phyloP scores from a whole-genome alignment of 441 rosid species.

The Lagerstroemia fauriei region DNA sequence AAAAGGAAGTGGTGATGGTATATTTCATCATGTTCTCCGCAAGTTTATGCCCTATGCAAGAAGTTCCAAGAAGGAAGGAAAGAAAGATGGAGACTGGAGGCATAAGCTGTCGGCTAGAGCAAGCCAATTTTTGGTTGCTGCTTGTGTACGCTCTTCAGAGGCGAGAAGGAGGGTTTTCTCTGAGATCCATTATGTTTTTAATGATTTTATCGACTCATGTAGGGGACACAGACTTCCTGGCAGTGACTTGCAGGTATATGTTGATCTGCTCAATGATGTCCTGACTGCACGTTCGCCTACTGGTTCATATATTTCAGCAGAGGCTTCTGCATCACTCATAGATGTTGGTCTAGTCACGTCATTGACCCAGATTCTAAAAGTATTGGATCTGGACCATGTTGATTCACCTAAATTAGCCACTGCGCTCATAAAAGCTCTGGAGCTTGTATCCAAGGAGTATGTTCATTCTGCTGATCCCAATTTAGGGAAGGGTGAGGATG shows the following conservation, averaged over 20 bases:
- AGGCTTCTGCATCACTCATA: slow-evolving; percentile 87
- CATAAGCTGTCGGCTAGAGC: slow-evolving; percentile 81
- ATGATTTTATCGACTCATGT: slow-evolving; percentile 63
- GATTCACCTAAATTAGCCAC: slow-evolving; percentile 87
- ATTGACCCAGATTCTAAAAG: slow-evolving; percentile 76
- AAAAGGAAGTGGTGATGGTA: slow-evolving; percentile 62
- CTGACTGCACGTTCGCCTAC: slow-evolving; percentile 82
- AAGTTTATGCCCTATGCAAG: slow-evolving; percentile 69
- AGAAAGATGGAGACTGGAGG: slow-evolving; percentile 86
- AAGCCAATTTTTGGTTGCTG: slow-evolving; percentile 82
- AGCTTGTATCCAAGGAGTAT: slow-evolving; percentile 92
- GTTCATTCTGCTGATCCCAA: slow-evolving; percentile 63
- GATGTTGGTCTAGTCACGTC: slow-evolving; percentile 89
- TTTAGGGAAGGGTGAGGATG: slow-evolving; percentile 64
- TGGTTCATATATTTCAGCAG: slow-evolving; percentile 79
- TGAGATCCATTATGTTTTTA: slow-evolving; percentile 70
- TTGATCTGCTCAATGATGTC: slow-evolving; percentile 87
- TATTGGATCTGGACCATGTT: slow-evolving; percentile 83
- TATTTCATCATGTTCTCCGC: slow-evolving; percentile 82
- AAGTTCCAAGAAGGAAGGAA: slow-evolving; percentile 68
- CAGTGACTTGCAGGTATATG: slow-evolving; percentile 63
- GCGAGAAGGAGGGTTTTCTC: slow-evolving; percentile 83
- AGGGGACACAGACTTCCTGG: slow-evolving; percentile 61
- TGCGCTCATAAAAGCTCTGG: slow-evolving; percentile 83
- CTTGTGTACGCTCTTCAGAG: slow-evolving; percentile 90